A percentile compares a stretch with the other conserved stretches of the same genome.
These are phyloP conservation scores for Xerocomus nothofagi DNA, from an alignment of 1,284 basidiomycete species.

Conservation along the genomic window DNA sequence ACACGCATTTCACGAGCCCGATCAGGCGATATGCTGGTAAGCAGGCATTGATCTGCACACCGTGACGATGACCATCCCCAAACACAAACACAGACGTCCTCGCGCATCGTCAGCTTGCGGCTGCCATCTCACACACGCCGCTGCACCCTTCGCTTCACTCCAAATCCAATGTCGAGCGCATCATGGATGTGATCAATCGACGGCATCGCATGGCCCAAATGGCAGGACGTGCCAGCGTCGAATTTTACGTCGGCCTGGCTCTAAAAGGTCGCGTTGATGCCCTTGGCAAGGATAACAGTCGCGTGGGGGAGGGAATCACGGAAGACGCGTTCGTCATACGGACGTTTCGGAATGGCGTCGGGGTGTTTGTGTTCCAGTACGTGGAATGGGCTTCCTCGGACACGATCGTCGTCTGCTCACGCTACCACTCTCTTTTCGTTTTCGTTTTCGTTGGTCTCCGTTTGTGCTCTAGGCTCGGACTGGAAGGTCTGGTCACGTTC, in stretches of 20 bases:
- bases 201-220: constrained; percentile 96
- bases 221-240: constrained; percentile 92
- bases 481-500: constrained; percentile 94
- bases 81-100: constrained; percentile 67
- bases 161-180: constrained; percentile 85
- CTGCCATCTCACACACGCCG: constrained; percentile 83
- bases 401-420: not conserved
- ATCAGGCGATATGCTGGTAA: constrained; percentile 91
- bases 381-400: constrained; percentile 32
- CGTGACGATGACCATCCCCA: not conserved
- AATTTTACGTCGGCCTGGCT: constrained; percentile 96
- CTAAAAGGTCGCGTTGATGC: constrained; percentile 71
- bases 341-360: constrained; percentile 92
- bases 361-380: constrained; percentile 93
- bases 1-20: constrained; percentile 97
- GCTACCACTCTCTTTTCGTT: not conserved
- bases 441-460: not conserved
- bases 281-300: constrained; percentile 22
- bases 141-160: constrained; percentile 88
- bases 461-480: constrained; percentile 66
- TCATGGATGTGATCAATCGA: constrained; percentile 87
- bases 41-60: constrained; percentile 26
- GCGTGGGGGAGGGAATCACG: constrained; percentile 42
- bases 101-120: constrained; percentile 91
- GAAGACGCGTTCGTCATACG: constrained; percentile 97